A percentile compares a stretch with the other conserved stretches of the same genome.
phyloP scores from a whole-genome alignment of 208 protist genomes.

The Novymonas esmeraldas region DNA sequence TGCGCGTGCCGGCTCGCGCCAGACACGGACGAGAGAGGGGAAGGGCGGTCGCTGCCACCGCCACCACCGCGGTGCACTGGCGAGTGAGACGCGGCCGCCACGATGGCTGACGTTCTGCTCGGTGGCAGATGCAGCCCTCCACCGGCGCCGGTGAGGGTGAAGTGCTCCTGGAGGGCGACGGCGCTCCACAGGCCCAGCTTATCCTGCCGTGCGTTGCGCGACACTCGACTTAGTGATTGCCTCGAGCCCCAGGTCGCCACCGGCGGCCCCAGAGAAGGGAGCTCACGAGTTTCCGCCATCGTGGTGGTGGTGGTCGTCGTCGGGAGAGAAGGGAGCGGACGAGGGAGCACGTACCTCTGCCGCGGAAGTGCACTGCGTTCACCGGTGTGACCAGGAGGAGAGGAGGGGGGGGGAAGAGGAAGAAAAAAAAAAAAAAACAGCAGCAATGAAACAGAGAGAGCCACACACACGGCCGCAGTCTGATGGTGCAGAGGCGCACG shows the following conservation, averaged over 20 bases:
- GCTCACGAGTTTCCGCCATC: not conserved
- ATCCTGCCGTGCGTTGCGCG: constrained; percentile 38
- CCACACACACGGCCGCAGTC: not conserved
- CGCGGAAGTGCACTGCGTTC: too few relatives aligned
- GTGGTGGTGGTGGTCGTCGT: not conserved
- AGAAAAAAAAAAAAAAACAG: not conserved
- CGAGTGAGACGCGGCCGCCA: not conserved
- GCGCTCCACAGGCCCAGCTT: constrained; percentile 83
- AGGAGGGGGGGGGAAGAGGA: too few relatives aligned
- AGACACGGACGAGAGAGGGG: too few relatives aligned
- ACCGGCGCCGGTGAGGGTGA: constrained; percentile 44
- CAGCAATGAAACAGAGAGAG: not conserved
- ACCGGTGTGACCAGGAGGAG: too few relatives aligned
- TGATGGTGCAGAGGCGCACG: too few relatives aligned
- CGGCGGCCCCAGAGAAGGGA: constrained; percentile 47
- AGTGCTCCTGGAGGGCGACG: constrained; percentile 88
- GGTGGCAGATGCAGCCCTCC: constrained; percentile 22
- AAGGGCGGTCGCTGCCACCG: not conserved
- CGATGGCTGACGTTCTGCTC: too few relatives aligned
- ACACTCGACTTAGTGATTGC: not conserved
- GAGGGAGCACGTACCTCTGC: too few relatives aligned
- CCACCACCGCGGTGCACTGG: not conserved
- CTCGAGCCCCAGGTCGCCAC: constrained; percentile 38
- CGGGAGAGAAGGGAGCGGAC: not conserved
- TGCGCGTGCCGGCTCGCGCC: constrained; percentile 35